Percentiles rank a stretch among this genome's conserved stretches.
Evolutionary conservation across 2,329 filamentous ascomycete genomes (phyloP).

Genomic region (Monilinia fructigena): DNA sequence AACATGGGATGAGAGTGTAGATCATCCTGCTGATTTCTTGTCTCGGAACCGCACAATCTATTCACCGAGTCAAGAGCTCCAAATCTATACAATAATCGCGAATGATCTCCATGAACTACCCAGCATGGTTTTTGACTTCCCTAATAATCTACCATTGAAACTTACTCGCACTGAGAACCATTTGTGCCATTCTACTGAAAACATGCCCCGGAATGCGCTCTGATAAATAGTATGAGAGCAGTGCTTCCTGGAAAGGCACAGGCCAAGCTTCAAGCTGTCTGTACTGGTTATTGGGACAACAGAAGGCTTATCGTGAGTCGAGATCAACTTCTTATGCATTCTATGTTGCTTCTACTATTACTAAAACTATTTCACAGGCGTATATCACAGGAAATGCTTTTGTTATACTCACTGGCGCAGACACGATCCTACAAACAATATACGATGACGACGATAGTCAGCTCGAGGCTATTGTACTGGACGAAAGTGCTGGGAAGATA

Average conservation of each 20-base stretch:
- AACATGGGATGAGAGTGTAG: not conserved
- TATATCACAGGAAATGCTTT: constrained; percentile 91
- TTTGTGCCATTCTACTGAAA: constrained; percentile 7
- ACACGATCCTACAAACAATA: constrained; percentile 80
- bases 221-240: constrained; percentile 62
- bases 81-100: constrained; percentile 1
- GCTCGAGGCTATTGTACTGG: constrained; percentile 75
- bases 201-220: constrained; percentile 28
- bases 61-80: constrained; percentile 16
- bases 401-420: constrained; percentile 73
- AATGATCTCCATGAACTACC: not conserved
- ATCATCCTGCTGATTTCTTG: constrained; percentile 13
- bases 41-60: constrained; percentile 21
- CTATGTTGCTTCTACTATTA: constrained; percentile 7
- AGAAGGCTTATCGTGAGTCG: constrained; percentile 65
- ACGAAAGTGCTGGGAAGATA: constrained; percentile 82
- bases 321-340: constrained; percentile 38
- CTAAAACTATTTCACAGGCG: constrained; percentile 50
- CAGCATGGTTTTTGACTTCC: constrained; percentile 11
- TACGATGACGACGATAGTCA: constrained; percentile 70
- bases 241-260: constrained; percentile 77
- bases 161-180: not conserved
- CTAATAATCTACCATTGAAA: not conserved
- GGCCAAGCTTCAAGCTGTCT: constrained; percentile 74
- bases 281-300: constrained; percentile 70